Base-by-base conservation (phyloP, 139 green algal genomes). In the Yamagishiella unicocca region DNA sequence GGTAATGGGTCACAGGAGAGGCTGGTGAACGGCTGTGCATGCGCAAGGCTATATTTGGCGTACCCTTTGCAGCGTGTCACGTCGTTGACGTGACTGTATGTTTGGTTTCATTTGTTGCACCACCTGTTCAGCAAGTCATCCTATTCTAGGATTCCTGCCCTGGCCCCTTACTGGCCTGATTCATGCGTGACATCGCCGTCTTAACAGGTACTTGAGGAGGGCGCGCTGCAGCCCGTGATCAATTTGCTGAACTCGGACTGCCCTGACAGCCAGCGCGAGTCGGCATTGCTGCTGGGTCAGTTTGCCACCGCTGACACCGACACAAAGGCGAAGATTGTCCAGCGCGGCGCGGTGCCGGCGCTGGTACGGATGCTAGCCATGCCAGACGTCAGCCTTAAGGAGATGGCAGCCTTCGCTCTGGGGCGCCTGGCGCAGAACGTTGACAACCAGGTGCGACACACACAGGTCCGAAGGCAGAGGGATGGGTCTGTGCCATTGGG, bases 331-430 rank as follows among this genome's bases (percentile, higher is more conserved):
- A 96, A 95, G 81, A 99, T 99, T 58, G 94, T 97, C 80, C 97
- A 99, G 94, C 92, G 98, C 10, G 98, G 98, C 9, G 98, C 96
- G 9, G 94, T 99, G 72, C 92, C 95, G 4, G 95, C 97, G n/a
- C 93, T 99, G 21, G 96, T 99, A 45, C 87, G 85, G 31, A 99
- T 99, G 98, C 95, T 99, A 74, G 73, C 54, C 29, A 78, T 91
- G 37, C 45, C 55, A 0, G 97, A 99, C 89, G 74, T 77, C 4
- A 94, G 96, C 85, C 89, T 99, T 31, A 93, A 95, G 46, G 98
- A 99, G 91, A 99, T 99, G 97, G 96, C 98, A 12, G 97, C 98
- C 2, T 99, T 99, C 96, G 98, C 98, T 24, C 90, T 99, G 78
- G 98, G 98, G 22, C 92, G 98, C 31, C 91, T 99, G 7, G 97